These are phyloP conservation scores for Byssoonygena ceratinophila DNA, from an alignment of 2,329 filamentous ascomycete genomes.

Conservation along the genomic window DNA sequence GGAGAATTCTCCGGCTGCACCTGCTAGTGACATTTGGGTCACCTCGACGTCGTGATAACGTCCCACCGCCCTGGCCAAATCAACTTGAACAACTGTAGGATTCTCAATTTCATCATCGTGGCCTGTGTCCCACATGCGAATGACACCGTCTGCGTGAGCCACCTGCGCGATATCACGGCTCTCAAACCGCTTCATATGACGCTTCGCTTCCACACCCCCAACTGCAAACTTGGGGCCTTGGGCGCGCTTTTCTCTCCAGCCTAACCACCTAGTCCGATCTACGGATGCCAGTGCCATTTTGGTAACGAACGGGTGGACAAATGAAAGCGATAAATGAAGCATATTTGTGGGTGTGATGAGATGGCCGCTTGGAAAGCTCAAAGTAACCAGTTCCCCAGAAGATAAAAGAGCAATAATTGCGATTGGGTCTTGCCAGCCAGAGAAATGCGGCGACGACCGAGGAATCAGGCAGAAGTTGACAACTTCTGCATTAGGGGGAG, in stretches of 20 bases:
- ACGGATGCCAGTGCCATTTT: conserved; percentile 61
- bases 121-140: conserved; percentile 88
- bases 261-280: conserved; percentile 73
- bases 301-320: conserved; percentile 81
- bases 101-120: conserved; percentile 93
- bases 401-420: conserved; percentile 68
- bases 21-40: conserved; percentile 66
- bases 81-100: conserved; percentile 65
- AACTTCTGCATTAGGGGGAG: conserved; percentile 66
- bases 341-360: conserved; percentile 88
- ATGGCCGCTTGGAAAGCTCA: conserved; percentile 87
- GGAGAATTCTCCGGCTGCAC: conserved; percentile 72
- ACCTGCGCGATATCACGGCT: conserved; percentile 74
- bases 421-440: conserved; percentile 79
- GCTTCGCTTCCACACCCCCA: conserved; percentile 64
- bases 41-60: conserved; percentile 69
- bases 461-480: conserved; percentile 76
- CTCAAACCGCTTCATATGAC: conserved; percentile 66
- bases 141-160: conserved; percentile 78
- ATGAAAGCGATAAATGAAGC: conserved; percentile 73
- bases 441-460: conserved; percentile 71
- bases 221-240: conserved; percentile 67
- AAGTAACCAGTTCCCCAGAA: conserved; percentile 77
- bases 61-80: conserved; percentile 70
- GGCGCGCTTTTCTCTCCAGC: conserved; percentile 72